These are phyloP conservation scores for Plectranthus barbatus DNA, from an alignment of 257 asterid genomes.

Conservation along the genomic window DNA sequence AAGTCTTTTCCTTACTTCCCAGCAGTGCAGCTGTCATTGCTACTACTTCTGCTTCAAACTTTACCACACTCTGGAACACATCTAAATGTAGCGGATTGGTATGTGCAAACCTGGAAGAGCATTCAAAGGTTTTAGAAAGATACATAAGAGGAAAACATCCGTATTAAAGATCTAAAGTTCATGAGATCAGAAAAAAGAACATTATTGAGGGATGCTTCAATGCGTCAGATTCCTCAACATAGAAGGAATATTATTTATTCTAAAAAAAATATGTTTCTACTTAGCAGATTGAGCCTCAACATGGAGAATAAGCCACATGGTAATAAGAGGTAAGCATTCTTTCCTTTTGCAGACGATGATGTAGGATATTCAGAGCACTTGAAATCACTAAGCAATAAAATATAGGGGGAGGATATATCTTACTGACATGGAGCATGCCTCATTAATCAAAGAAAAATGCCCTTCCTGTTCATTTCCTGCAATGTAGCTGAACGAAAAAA, in stretches of 20 bases:
- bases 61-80: slow-evolving; percentile 87
- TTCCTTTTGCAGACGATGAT: background rate
- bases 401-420: background rate
- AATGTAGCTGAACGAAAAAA: slow-evolving; percentile 57
- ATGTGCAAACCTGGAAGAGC: slow-evolving; percentile 78
- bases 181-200: background rate
- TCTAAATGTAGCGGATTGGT: slow-evolving; percentile 93
- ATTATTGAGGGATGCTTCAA: background rate
- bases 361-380: background rate
- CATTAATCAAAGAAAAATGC: slow-evolving; percentile 83
- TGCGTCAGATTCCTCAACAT: background rate
- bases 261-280: background rate
- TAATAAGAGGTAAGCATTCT: background rate
- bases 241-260: background rate
- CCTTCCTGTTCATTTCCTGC: slow-evolving; percentile 89
- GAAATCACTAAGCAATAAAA: background rate
- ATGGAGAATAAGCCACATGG: background rate
- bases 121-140: background rate
- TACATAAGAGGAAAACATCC: background rate
- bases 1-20: slow-evolving; percentile 73
- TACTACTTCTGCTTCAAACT: slow-evolving; percentile 91
- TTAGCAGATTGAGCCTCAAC: background rate
- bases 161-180: background rate
- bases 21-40: slow-evolving; percentile 92
- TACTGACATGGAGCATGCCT: slow-evolving; percentile 98